Conservation (phyloP, 768 basidiomycete genomes). For the Suillus subalutaceus region DNA sequence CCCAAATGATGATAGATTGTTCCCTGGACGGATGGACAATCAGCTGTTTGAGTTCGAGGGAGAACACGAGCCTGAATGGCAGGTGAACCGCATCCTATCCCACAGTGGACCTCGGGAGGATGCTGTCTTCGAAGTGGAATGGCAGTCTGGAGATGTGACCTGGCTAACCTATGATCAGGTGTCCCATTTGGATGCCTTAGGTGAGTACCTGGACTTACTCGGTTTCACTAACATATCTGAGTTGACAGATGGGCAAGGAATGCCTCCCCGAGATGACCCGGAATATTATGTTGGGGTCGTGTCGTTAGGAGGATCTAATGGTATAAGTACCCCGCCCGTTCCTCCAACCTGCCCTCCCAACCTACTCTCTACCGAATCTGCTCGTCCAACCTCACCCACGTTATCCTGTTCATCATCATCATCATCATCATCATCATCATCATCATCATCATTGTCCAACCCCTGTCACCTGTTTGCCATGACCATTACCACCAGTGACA, state of each 20-base stretch:
- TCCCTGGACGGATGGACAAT: too few species aligned
- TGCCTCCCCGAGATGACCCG: not conserved
- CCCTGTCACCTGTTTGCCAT: not conserved
- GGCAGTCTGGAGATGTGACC: not conserved
- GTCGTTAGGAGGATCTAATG: not conserved
- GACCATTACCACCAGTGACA: not conserved
- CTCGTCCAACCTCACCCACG: accelerated
- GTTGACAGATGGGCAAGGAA: not conserved
- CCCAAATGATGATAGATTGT: too few species aligned
- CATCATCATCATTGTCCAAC: not conserved
- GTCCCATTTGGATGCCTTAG: not conserved
- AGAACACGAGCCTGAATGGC: too few species aligned
- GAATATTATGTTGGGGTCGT: not conserved
- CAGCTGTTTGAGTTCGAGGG: too few species aligned
- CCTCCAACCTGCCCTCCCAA: not conserved
- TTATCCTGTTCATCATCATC: too few species aligned
- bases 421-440: too few species aligned
- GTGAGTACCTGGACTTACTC: not conserved
- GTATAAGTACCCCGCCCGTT: not conserved
- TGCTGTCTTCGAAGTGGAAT: too few species aligned
- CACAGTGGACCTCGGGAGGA: too few species aligned
- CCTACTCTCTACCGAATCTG: too few species aligned
- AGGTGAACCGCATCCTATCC: too few species aligned
- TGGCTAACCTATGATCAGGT: not conserved
- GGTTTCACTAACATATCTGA: not conserved